A percentile compares a stretch with the other conserved stretches of the same genome.
These are phyloP conservation scores for Debaryomyces nepalensis DNA, from an alignment of 1,139 yeast genomes.

Conservation along the genomic window DNA sequence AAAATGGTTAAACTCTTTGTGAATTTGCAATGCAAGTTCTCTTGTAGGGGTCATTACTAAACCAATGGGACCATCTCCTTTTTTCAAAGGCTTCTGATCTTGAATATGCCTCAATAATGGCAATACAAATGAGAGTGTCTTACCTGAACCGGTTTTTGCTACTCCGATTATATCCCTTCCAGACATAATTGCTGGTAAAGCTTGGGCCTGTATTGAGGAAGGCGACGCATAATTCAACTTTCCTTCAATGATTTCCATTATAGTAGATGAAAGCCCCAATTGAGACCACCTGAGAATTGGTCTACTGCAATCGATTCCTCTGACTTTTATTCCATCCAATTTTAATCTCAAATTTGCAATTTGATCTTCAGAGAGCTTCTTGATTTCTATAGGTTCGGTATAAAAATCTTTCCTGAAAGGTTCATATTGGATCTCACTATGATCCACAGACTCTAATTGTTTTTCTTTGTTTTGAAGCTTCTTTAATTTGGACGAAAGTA, in stretches of 20 bases:
- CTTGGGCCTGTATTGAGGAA: constrained; percentile 89
- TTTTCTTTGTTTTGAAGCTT: constrained; percentile 43
- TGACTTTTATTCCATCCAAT: constrained; percentile 65
- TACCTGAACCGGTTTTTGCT: constrained; percentile 97
- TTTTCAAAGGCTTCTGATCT: constrained; percentile 62
- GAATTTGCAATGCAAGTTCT: constrained; percentile 86
- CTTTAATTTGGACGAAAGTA: constrained; percentile 32
- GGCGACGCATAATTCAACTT: constrained; percentile 64
- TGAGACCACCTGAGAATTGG: constrained; percentile 85
- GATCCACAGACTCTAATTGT: constrained; percentile 43
- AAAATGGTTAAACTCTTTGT: constrained; percentile 67
- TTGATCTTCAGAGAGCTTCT: constrained; percentile 52
- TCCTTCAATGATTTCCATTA: constrained; percentile 55
- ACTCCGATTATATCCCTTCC: constrained; percentile 93
- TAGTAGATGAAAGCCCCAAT: constrained; percentile 69
- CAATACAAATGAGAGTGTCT: constrained; percentile 83
- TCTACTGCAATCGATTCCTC: constrained; percentile 61
- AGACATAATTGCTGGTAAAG: constrained; percentile 86
- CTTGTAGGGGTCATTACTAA: constrained; percentile 89
- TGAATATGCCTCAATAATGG: constrained; percentile 85
- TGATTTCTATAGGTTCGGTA: constrained; percentile 62
- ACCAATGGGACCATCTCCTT: constrained; percentile 76
- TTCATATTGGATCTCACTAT: constrained; percentile 50
- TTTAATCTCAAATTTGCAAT: constrained; percentile 57
- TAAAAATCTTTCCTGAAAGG: constrained; percentile 70